Conservation (phyloP, 169 alveolate genomes). For the Eimeria maxima region DNA sequence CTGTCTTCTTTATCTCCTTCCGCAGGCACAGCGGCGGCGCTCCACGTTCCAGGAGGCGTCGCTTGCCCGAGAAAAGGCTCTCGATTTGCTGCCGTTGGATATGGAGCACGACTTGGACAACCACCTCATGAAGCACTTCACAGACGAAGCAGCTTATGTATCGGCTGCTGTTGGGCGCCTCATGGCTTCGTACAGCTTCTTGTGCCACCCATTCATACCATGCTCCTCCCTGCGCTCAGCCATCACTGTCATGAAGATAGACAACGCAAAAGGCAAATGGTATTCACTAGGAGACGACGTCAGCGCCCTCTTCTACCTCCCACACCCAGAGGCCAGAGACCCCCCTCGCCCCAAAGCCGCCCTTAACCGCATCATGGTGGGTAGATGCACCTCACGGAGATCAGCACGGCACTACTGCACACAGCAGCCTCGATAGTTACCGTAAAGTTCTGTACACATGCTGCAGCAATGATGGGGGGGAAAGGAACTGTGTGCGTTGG, state of each 20-base stretch:
- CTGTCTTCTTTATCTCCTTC: background rate
- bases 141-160: constrained; percentile 33
- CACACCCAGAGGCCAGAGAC: background rate
- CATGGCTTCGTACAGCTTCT: constrained; percentile 81
- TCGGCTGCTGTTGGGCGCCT: constrained; percentile 75
- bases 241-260: constrained; percentile 30
- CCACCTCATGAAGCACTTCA: constrained; percentile 13
- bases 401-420: background rate
- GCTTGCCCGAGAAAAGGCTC: constrained; percentile 54
- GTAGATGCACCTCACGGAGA: background rate
- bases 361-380: constrained; percentile 19
- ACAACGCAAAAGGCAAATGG: constrained; percentile 75
- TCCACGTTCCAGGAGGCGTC: constrained; percentile 62
- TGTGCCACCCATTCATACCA: constrained; percentile 80
- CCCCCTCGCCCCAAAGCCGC: constrained; percentile 41
- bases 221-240: constrained; percentile 55
- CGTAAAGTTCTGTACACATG: background rate
- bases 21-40: constrained; percentile 84
- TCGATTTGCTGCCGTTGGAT: constrained; percentile 83
- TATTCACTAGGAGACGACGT: constrained; percentile 84
- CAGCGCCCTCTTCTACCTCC: constrained; percentile 82
- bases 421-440: background rate
- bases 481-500: background rate
- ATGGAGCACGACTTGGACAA: constrained; percentile 79
- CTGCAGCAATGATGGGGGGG: background rate